phyloP scores from a whole-genome alignment of 2,329 filamentous ascomycete species.

The Sphaerulina populicola region DNA sequence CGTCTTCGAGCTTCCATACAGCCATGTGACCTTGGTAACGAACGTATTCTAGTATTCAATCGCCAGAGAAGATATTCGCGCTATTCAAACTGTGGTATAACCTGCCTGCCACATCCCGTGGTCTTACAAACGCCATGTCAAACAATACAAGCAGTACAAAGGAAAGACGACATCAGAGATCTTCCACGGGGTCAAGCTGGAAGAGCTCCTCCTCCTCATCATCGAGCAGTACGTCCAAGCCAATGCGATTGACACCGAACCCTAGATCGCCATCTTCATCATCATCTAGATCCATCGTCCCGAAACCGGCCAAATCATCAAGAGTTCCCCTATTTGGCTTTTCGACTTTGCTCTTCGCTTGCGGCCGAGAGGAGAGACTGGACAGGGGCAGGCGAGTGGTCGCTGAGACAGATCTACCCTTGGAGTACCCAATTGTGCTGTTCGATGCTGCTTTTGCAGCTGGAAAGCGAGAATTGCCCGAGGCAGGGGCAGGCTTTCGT shows the following conservation, averaged over 20 bases:
- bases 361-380: slow-evolving; percentile 15
- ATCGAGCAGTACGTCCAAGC: slow-evolving; percentile 1
- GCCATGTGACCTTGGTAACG: background rate
- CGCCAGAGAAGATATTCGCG: background rate
- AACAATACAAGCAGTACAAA: background rate
- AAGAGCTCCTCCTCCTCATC: slow-evolving; percentile 21
- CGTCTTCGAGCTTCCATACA: too few relatives aligned
- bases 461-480: slow-evolving; percentile 45
- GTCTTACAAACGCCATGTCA: background rate
- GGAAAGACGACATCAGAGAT: slow-evolving; percentile 9
- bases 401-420: slow-evolving; percentile 54
- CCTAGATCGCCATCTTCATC: slow-evolving; percentile 16
- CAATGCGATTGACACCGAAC: background rate
- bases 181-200: slow-evolving; percentile 20
- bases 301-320: slow-evolving; percentile 24
- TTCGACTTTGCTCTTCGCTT: slow-evolving; percentile 5
- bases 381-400: slow-evolving; percentile 29
- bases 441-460: slow-evolving; percentile 61
- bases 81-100: background rate
- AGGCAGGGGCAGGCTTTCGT: slow-evolving; percentile 19
- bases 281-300: slow-evolving; percentile 15
- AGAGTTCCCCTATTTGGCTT: slow-evolving; percentile 16
- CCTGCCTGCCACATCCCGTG: background rate
- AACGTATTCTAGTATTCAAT: background rate
- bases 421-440: slow-evolving; percentile 77